Evolutionary conservation across 371 early-diverging fungal species (phyloP).

Genomic region (Mortierella sp.): DNA sequence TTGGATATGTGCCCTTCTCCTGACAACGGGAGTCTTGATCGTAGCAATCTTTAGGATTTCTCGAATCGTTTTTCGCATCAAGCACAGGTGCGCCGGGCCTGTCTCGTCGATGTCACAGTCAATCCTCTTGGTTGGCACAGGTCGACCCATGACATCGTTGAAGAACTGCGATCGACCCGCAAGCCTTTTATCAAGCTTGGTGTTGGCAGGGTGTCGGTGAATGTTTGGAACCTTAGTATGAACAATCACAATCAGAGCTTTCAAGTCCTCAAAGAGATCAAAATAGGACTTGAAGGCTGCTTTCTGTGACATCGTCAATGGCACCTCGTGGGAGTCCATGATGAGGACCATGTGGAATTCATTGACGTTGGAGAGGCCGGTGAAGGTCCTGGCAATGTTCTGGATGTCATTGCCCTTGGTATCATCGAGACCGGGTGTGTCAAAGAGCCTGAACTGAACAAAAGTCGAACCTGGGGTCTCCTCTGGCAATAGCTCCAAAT

Average conservation of each 20-base stretch:
- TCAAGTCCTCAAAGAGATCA: neutral
- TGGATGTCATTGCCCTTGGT: neutral
- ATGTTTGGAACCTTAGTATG: constrained; percentile 1
- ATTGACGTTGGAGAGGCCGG: neutral
- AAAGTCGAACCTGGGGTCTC: neutral
- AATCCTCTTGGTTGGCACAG: neutral
- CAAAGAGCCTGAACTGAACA: neutral
- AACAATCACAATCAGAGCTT: neutral
- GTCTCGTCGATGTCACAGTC: neutral
- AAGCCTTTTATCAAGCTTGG: neutral
- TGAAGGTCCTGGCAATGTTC: constrained; percentile 4
- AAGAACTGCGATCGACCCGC: neutral
- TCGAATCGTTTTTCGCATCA: neutral
- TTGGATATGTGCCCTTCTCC: neutral
- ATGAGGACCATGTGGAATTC: constrained; percentile 7
- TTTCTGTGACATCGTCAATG: neutral
- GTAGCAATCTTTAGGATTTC: neutral
- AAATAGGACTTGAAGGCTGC: neutral
- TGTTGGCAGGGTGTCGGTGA: neutral
- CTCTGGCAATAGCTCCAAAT: neutral
- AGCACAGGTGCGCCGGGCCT: neutral
- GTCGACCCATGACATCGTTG: neutral
- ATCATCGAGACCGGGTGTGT: constrained; percentile 11
- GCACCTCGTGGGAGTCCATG: neutral
- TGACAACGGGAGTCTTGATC: neutral